Evolutionary conservation across 257 asterid species (phyloP).

Genomic region (Pogostemon cablin): DNA sequence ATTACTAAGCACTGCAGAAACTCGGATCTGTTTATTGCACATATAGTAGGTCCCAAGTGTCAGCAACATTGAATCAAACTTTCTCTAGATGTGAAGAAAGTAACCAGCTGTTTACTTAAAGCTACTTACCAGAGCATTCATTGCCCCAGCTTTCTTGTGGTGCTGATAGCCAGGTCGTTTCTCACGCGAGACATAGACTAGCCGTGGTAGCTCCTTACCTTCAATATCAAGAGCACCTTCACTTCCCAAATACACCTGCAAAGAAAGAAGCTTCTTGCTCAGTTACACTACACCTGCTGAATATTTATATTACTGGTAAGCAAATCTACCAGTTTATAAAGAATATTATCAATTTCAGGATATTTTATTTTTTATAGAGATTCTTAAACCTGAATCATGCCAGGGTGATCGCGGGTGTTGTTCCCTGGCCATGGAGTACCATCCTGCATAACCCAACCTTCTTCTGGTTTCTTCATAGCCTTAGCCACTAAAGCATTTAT

Average conservation of each 20-base stretch:
- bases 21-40: slow-evolving; percentile 38
- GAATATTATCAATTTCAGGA: slow-evolving; percentile 12
- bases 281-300: slow-evolving; percentile 12
- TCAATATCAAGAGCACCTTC: slow-evolving; percentile 40
- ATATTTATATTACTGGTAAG: not conserved
- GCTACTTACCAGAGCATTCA: slow-evolving; percentile 34
- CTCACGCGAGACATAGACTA: slow-evolving; percentile 39
- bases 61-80: slow-evolving; percentile 4
- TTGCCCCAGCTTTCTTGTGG: slow-evolving; percentile 37
- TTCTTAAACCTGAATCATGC: slow-evolving; percentile 72
- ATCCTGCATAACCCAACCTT: slow-evolving; percentile 65
- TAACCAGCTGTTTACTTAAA: slow-evolving; percentile 8
- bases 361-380: not conserved
- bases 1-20: slow-evolving; percentile 83
- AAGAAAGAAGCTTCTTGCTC: slow-evolving; percentile 1
- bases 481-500: slow-evolving; percentile 33
- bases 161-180: slow-evolving; percentile 37
- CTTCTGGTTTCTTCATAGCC: slow-evolving; percentile 39
- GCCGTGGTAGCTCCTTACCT: slow-evolving; percentile 36
- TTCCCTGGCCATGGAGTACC: slow-evolving; percentile 93
- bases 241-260: slow-evolving; percentile 36
- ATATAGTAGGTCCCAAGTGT: slow-evolving; percentile 8
- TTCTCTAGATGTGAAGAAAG: not conserved
- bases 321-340: slow-evolving; percentile 12
- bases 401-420: slow-evolving; percentile 82